Evolutionary conservation across 75 land plant species (phyloP), one percentile per base, ranked within the genome.

Genomic region (Larix kaempferi): DNA sequence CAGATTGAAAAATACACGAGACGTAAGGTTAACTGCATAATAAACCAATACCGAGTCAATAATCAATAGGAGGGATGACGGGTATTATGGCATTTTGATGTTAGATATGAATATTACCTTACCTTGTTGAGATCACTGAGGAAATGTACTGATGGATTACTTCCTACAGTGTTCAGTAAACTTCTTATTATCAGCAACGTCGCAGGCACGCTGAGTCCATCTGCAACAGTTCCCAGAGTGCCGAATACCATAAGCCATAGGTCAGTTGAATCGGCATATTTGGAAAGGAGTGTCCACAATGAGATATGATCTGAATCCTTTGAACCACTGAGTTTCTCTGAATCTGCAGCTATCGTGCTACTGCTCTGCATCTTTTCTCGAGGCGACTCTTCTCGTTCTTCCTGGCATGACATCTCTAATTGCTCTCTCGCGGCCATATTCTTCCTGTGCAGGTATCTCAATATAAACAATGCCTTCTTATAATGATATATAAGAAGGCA

Each of bases 171-270:
- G 76, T 91, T 82, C 74, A 87, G 80, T 35, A 88, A 5, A 16
- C 63, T 59, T 17, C 89, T 74, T n/a, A 76, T 56, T 5, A 88
- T 26, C 11, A 73, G 22, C 35, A 90, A 69, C 61, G 80, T 76
- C 7, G 82, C 4, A 17, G 91, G 89, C 35, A 83, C 33, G 13
- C 84, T 35, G n/a, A 86, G 41, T 4, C 96, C 96, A 79, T 93
- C 92, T 29, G 81, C 94, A 8, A 89, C 66, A 15, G 90, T 80
- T 29, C 92, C 96, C 19, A 88, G 16, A 71, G 79, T 81, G 23
- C 94, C 96, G 17, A 93, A 21, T 39, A 62, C 65, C 91, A 93
- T 89, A 72, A 93, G 57, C 80, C 73, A 58, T 74, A 29, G 41
- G 61, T 93, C 96, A 0, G 58, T 25, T 2, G 37, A 33, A 62